phyloP scores from a whole-genome alignment of 1,284 basidiomycete genomes.

The Cryptococcus sp. region DNA sequence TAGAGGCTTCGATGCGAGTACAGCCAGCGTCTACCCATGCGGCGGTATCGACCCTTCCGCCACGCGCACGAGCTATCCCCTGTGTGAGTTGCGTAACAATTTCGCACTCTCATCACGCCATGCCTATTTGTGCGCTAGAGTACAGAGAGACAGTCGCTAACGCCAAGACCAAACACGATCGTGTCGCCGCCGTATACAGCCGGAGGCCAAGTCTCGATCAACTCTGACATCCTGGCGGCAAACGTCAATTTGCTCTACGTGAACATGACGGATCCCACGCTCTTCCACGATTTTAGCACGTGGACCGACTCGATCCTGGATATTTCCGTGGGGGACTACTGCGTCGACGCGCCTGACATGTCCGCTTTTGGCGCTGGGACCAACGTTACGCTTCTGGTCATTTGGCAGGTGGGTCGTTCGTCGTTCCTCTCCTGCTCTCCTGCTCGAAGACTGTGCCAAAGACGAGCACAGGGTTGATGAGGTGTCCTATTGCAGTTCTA shows the following conservation, averaged over 20 bases:
- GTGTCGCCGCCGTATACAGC: constrained; percentile 1
- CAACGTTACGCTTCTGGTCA: constrained; percentile 33
- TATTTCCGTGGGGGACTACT: constrained; percentile 34
- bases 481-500: constrained; percentile 13
- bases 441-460: background rate
- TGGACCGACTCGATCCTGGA: constrained; percentile 28
- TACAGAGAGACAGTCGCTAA: background rate
- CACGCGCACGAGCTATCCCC: constrained; percentile 21
- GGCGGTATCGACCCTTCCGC: constrained; percentile 21
- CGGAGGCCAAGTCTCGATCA: constrained; percentile 30
- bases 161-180: background rate
- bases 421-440: background rate
- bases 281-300: constrained; percentile 33
- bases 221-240: constrained; percentile 15
- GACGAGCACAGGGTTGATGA: background rate
- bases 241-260: constrained; percentile 31
- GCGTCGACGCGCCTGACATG: constrained; percentile 38
- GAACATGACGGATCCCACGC: constrained; percentile 25
- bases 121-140: background rate
- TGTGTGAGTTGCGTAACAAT: constrained; percentile 13
- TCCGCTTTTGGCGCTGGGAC: constrained; percentile 27
- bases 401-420: constrained; percentile 25
- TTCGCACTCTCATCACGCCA: background rate
- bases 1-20: constrained; percentile 26
- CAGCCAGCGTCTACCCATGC: constrained; percentile 27